Evolutionary conservation across 2,329 filamentous ascomycete species (phyloP).

Genomic region (Fusarium udum): DNA sequence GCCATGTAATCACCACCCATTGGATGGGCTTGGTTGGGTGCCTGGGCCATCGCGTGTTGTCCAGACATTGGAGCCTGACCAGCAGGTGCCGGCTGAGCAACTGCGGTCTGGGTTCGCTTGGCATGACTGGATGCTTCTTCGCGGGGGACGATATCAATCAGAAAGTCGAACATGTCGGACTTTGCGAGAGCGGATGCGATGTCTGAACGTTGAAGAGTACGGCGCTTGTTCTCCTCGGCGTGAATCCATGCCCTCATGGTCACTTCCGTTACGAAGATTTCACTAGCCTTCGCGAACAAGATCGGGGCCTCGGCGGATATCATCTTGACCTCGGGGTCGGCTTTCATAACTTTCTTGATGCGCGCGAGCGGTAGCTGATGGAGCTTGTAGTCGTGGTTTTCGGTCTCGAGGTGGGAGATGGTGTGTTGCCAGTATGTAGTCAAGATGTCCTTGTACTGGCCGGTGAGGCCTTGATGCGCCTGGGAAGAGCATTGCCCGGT

Average conservation of each 20-base stretch:
- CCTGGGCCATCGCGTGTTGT: constrained; percentile 61
- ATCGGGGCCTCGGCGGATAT: constrained; percentile 98
- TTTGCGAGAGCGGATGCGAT: constrained; percentile 96
- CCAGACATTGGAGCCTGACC: constrained; percentile 63
- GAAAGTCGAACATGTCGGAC: constrained; percentile 99
- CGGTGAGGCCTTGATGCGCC: constrained; percentile 95
- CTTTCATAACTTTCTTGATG: constrained; percentile 99
- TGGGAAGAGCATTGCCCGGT: constrained; percentile 48
- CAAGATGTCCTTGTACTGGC: constrained; percentile 94
- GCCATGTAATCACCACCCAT: constrained; percentile 73
- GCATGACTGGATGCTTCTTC: constrained; percentile 90
- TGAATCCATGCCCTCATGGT: constrained; percentile 99
- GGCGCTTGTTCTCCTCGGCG: constrained; percentile 97
- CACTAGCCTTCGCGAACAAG: constrained; percentile 96
- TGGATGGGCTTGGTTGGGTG: constrained; percentile 66
- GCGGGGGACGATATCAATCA: constrained; percentile 97
- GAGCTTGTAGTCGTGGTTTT: constrained; percentile 97
- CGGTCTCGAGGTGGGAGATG: constrained; percentile 92
- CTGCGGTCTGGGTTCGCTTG: constrained; percentile 71
- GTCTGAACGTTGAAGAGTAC: constrained; percentile 93
- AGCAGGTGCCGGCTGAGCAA: constrained; percentile 57
- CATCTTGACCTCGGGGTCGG: constrained; percentile 99
- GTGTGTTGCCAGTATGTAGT: constrained; percentile 99
- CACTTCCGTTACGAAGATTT: constrained; percentile 98
- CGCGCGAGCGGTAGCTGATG: constrained; percentile 96